These are phyloP conservation scores for Calycina marina DNA, from an alignment of 2,329 filamentous ascomycete genomes.

Conservation along the genomic window DNA sequence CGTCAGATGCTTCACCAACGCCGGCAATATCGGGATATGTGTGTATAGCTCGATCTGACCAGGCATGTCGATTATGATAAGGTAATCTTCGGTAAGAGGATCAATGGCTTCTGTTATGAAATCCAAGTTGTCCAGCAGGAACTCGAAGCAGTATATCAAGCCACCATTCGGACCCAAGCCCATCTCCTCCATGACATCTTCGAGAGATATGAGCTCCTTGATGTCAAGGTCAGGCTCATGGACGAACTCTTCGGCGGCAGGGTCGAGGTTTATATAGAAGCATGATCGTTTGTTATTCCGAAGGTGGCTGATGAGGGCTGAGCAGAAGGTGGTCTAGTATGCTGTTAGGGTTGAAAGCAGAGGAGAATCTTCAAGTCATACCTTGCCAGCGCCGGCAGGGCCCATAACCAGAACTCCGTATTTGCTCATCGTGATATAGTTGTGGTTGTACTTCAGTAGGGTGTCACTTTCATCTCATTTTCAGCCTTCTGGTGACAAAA, in stretches of 20 bases:
- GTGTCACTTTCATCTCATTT: neutral
- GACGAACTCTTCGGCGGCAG: slow-evolving; percentile 82
- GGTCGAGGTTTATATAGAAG: slow-evolving; percentile 97
- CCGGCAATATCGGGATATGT: slow-evolving; percentile 82
- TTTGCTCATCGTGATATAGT: slow-evolving; percentile 66
- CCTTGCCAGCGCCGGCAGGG: slow-evolving; percentile 88
- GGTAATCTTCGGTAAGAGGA: slow-evolving; percentile 78
- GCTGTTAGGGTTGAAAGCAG: slow-evolving; percentile 1
- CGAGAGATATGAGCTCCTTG: slow-evolving; percentile 82
- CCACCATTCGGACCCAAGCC: slow-evolving; percentile 82
- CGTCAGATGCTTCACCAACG: slow-evolving; percentile 68
- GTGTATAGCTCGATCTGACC: slow-evolving; percentile 98
- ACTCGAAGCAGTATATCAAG: slow-evolving; percentile 93
- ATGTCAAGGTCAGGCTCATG: slow-evolving; percentile 91
- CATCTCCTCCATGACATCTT: slow-evolving; percentile 95
- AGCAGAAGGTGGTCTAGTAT: slow-evolving; percentile 76
- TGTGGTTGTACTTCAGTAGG: too few relatives aligned
- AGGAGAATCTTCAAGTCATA: slow-evolving; percentile 23
- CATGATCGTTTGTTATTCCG: slow-evolving; percentile 81
- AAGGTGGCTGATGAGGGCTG: slow-evolving; percentile 82
- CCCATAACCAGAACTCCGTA: slow-evolving; percentile 94
- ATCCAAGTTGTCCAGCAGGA: slow-evolving; percentile 85
- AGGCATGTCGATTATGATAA: slow-evolving; percentile 97
- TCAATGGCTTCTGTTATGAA: slow-evolving; percentile 79
- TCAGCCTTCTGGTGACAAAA: neutral